Conservation (phyloP, 176 grass and related monocot species). For the Rhipidocladum racemiflorum region DNA sequence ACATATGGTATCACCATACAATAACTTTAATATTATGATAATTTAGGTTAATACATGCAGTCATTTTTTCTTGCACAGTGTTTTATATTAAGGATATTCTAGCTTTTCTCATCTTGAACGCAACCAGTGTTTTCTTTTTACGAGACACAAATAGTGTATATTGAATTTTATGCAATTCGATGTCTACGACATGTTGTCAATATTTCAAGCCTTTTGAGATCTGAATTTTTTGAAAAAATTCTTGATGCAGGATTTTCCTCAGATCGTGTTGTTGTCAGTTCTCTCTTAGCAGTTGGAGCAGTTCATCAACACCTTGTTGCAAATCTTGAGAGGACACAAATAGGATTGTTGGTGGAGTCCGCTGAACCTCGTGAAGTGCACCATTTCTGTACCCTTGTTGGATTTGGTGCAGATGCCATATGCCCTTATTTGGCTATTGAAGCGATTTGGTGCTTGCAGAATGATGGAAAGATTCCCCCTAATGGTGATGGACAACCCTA, state of each 20-base stretch:
- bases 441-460: slow-evolving; percentile 87
- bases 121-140: neutral
- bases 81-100: neutral
- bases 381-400: slow-evolving; percentile 92
- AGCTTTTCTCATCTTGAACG: neutral
- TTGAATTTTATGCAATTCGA: neutral
- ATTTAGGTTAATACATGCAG: neutral
- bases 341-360: slow-evolving; percentile 81
- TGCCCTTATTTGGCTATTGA: slow-evolving; percentile 91
- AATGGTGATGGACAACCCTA: slow-evolving; percentile 46
- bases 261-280: slow-evolving; percentile 76
- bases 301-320: slow-evolving; percentile 98
- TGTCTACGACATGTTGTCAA: neutral
- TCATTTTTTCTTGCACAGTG: slow-evolving; percentile 1
- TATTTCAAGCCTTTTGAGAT: neutral
- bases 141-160: neutral
- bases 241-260: slow-evolving; percentile 68
- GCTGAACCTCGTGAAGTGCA: slow-evolving; percentile 99
- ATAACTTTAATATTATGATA: neutral
- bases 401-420: slow-evolving; percentile 94
- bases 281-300: slow-evolving; percentile 92
- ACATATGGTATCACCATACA: neutral
- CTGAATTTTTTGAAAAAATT: slow-evolving; percentile 25
- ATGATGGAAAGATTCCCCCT: slow-evolving; percentile 85
- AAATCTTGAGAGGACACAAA: slow-evolving; percentile 78